Evolutionary conservation across 768 basidiomycete genomes (phyloP).

Genomic region (Terana coerulea): DNA sequence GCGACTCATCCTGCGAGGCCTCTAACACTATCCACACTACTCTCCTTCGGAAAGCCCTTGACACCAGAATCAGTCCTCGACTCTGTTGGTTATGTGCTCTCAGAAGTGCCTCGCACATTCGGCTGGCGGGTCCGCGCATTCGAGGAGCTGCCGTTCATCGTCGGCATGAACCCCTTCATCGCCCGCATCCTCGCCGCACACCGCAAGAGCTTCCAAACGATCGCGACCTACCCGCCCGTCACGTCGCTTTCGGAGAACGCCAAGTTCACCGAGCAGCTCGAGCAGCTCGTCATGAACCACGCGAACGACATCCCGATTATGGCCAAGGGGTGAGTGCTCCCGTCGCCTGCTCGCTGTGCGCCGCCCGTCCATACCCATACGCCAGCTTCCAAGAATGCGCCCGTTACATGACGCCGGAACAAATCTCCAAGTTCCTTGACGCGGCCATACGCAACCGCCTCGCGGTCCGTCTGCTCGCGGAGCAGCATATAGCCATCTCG

Average conservation of each 20-base stretch:
- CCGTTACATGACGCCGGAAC: constrained; percentile 77
- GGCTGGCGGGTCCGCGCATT: constrained; percentile 71
- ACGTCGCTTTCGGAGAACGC: constrained; percentile 66
- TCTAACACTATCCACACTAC: constrained; percentile 65
- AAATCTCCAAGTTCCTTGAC: constrained; percentile 78
- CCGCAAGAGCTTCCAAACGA: constrained; percentile 62
- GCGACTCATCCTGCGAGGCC: constrained; percentile 62
- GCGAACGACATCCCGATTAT: constrained; percentile 87
- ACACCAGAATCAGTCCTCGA: constrained; percentile 65
- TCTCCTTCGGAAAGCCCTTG: constrained; percentile 74
- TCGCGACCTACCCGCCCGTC: constrained; percentile 65
- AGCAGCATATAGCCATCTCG: constrained; percentile 86
- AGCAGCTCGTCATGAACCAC: constrained; percentile 69
- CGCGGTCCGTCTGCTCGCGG: constrained; percentile 83
- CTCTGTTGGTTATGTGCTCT: constrained; percentile 70
- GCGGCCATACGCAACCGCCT: constrained; percentile 84
- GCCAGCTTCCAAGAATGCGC: constrained; percentile 83
- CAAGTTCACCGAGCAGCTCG: constrained; percentile 63
- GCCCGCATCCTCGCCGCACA: constrained; percentile 65
- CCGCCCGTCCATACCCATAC: constrained; percentile 1
- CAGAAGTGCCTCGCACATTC: constrained; percentile 75
- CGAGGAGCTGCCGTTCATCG: constrained; percentile 80
- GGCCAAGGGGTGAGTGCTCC: constrained; percentile 68
- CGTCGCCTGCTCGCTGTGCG: neutral
- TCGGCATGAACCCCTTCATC: constrained; percentile 87